Evolutionary conservation across 768 basidiomycete genomes (phyloP), one percentile per base, ranked within the genome.

Genomic region (Suillus weaverae): DNA sequence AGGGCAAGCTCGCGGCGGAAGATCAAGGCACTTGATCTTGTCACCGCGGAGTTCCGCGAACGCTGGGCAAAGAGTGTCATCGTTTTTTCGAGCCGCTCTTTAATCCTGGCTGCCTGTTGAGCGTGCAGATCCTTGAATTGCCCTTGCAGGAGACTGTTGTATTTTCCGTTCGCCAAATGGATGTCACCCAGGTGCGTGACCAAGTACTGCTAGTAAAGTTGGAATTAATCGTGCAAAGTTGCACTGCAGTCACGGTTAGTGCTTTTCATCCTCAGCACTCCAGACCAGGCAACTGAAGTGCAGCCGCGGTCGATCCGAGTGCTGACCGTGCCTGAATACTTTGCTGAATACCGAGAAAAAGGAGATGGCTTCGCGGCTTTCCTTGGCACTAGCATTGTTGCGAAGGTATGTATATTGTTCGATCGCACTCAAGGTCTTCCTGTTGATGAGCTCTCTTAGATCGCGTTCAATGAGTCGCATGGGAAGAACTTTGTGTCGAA

Each of bases 21-120:
- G 76, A 91, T 94, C 39, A 89, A 91, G 71, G 90, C 93, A 0
- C 78, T 94, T 64, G 92, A 96, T 74, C 86, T 95, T n/a, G 78
- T 92, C 41, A 86, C 88, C 10, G 76, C 93, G 32, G 82, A 90
- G 71, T 94, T 92, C 77, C 83, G 86, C n/a, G 87, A 82, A 11
- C 82, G 84, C 71, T 97, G 41, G 95, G 95, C 20, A 92, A 91
- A 73, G 93, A 94, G 72, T 84, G 95, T 41, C 94, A 97, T 80
- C 83, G 92, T 46, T 92, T 95, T 77, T 94, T 92, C 73, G 95
- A 97, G 74, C 93, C 94, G 7, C 81, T 97, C 33, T 95, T 94
- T 68, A 89, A 94, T 71, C 89, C 90, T 2, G 77, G 22, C 62
- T 84, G 6, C 62, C 68, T 54, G 69, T 66, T 43, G 68, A 68